Percentiles rank a stretch among this genome's conserved stretches.
Conservation (phyloP, 441 rosid species). For the Erodium texanum region DNA sequence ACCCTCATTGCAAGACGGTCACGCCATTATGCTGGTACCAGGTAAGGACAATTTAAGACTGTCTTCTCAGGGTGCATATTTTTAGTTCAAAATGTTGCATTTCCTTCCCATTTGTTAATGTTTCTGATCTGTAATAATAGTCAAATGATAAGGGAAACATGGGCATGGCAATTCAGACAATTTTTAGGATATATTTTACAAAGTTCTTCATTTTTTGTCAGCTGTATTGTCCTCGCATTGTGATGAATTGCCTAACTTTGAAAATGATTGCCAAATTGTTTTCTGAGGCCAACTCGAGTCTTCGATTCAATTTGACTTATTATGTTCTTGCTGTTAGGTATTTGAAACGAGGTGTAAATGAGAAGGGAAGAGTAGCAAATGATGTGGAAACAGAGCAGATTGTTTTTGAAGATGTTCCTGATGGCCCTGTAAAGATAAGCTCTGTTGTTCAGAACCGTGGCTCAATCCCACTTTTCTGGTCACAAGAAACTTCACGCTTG, state of each 20-base stretch:
- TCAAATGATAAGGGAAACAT: background rate
- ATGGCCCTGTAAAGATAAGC: conserved; percentile 71
- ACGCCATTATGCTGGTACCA: conserved; percentile 97
- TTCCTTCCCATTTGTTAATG: conserved; percentile 7
- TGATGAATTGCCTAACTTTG: background rate
- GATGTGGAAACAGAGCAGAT: conserved; percentile 99
- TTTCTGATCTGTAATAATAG: conserved; percentile 6
- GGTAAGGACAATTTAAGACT: conserved; percentile 62
- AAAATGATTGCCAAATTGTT: background rate
- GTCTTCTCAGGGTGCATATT: background rate
- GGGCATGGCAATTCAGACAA: background rate
- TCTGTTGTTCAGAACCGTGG: conserved; percentile 96
- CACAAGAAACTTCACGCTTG: conserved; percentile 97
- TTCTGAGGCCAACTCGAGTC: background rate
- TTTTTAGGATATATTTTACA: background rate
- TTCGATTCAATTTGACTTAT: background rate
- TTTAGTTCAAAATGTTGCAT: background rate
- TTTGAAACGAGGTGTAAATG: conserved; percentile 93
- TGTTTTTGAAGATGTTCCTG: conserved; percentile 80
- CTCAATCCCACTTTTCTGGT: conserved; percentile 97
- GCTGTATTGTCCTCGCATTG: background rate
- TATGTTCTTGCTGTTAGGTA: conserved; percentile 52
- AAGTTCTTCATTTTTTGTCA: background rate
- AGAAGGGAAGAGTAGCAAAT: conserved; percentile 94
- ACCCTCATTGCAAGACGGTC: conserved; percentile 97